Conservation (phyloP, 257 asterid species). For the Salvia splendens region DNA sequence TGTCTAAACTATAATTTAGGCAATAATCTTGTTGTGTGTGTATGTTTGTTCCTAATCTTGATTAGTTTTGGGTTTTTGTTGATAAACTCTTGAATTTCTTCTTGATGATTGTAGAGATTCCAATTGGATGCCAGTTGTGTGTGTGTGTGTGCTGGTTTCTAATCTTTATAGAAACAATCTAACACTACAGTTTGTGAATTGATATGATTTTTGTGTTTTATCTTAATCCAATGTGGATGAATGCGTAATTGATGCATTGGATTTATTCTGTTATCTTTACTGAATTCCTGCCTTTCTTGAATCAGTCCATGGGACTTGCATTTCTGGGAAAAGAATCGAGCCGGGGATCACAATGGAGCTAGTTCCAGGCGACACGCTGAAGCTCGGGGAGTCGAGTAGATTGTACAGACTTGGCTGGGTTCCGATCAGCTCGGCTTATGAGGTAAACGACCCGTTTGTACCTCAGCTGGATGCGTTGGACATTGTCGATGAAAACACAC, state of each 20-base stretch:
- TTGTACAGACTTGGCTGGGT: slow-evolving; percentile 80
- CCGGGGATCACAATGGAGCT: slow-evolving; percentile 54
- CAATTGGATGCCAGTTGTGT: too few species aligned
- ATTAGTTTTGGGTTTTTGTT: not conserved
- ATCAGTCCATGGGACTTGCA: slow-evolving; percentile 89
- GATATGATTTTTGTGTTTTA: not conserved
- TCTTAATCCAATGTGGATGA: too few species aligned
- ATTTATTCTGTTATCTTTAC: not conserved
- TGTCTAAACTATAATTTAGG: too few species aligned
- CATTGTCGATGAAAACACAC: slow-evolving; percentile 40
- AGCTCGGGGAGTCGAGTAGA: slow-evolving; percentile 82
- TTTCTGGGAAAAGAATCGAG: slow-evolving; percentile 70
- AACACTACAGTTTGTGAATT: slow-evolving; percentile 11
- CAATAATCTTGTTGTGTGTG: too few species aligned
- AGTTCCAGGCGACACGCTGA: slow-evolving; percentile 68
- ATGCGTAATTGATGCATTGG: slow-evolving; percentile 11
- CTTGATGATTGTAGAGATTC: too few species aligned
- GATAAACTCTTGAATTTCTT: not conserved
- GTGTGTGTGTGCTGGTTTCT: too few species aligned
- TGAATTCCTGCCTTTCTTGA: slow-evolving; percentile 29
- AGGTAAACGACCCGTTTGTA: slow-evolving; percentile 60
- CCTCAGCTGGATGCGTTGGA: slow-evolving; percentile 50
- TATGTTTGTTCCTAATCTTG: not conserved
- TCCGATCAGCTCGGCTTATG: slow-evolving; percentile 75
- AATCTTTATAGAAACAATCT: not conserved